Base-by-base conservation (phyloP, 2,329 filamentous ascomycete species). In the Sporothrix brunneoviolacea region DNA sequence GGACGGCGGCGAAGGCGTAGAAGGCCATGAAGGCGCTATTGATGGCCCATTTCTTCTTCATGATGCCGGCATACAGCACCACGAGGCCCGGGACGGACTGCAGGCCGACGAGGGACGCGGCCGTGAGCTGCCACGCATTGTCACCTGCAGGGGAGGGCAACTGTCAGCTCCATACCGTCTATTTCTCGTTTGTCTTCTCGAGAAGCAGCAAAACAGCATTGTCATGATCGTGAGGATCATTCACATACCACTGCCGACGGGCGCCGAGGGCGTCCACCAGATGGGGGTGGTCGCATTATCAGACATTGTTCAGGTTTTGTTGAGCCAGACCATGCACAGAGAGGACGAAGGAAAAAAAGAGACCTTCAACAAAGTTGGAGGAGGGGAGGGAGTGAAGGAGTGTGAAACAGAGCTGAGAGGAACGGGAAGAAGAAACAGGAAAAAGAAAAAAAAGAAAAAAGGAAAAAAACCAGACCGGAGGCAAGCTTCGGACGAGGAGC, bases 51-150 rank as follows among this genome's bases (percentile, higher is more conserved):
- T 74, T 75, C 58, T 68, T 69, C 58, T 70, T 69, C 48, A 73
- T 65, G 13, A 74, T 62, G 10, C 73, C 73, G 33, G 71, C 72
- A 55, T 76, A 75, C 55, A 76, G 60, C 18, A 74, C 67, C 43
- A 71, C 68, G 10, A 76, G 70, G 12, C 73, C 73, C 4, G 73
- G 73, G 4, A 76, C 63, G 22, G 69, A 72, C 58, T 76, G 73
- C 15, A 76, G 63, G 15, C 65, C 73, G 51, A 76, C 73, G 13
- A 76, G 62, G 6, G 68, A 70, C 7, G 67, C 73, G 3, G 73
- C 73, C 15, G 73, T 75, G 45, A 76, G 63, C 61, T 76, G 73
- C 73, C 73, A 76, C 39, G 73, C 70, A 62, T 76, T 72, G 61
- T 76, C 71, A 52, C 73, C 73, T 53, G n/a, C n/a, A n/a, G n/a